Base-by-base conservation (phyloP, 1,139 yeast species). In the Wickerhamomyces sp. region DNA sequence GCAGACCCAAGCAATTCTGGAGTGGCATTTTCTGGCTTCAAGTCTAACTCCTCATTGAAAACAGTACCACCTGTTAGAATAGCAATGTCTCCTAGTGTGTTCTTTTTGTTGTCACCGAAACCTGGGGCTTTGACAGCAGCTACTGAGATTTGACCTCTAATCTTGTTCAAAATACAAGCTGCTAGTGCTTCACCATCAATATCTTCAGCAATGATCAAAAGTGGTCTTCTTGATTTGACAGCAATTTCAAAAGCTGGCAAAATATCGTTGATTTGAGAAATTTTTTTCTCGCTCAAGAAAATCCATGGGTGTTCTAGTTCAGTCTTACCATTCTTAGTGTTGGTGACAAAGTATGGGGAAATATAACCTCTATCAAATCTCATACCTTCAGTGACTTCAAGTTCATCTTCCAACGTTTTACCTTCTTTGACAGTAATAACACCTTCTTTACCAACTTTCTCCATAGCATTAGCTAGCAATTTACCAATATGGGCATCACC, bases 51-150 rank as follows among this genome's bases (percentile, higher is more conserved):
- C 68, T 91, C 98, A 51, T 96, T 88, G 79, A 91, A 91, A 31
- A 91, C 98, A 38, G 96, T 87, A 70, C 96, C 96, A 50, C 97
- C 97, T 31, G 97, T 82, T 52, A 93, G 75, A 58, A 89, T 84
- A 60, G 97, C 96, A 66, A 91, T 84, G 65, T 91, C 98, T 55
- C 98, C 98, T 49, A 91, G 73, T 46, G 87, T 88, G 76, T 88
- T 88, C 79, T 91, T 93, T 72, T 97, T 85, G 84, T 91, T 91
- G 72, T 91, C 98, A 66, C 98, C 98, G 54, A 91, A 91, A 40
- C 98, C 98, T 60, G 98, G 98, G 32, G 98, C 97, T 75, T 93
- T 91, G 55, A 91, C 97, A 55, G 96, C 95, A 63, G 94, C 87
- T 45, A 93, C 98, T 68, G 88, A 95, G 47, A 91, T 96, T 73